Percentiles rank a stretch among this genome's conserved stretches.
Conservation (phyloP, 805 yeast genomes). For the Pichia manshurica region DNA sequence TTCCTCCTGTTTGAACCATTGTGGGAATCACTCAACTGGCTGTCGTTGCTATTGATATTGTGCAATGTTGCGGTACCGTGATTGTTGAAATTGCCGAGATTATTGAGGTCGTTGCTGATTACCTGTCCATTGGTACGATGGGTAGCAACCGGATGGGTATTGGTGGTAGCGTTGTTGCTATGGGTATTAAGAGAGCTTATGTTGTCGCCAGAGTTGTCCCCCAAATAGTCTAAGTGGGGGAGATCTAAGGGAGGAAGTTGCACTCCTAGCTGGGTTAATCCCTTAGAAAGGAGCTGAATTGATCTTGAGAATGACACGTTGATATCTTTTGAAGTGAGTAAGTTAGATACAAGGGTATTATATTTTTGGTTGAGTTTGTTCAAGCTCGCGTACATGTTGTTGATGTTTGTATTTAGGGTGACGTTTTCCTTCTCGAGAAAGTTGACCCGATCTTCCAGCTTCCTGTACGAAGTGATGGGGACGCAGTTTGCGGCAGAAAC, state of each 20-base stretch:
- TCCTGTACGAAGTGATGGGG: slow-evolving; percentile 18
- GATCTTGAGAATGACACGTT: slow-evolving; percentile 54
- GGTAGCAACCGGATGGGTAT: background rate
- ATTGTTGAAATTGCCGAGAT: background rate
- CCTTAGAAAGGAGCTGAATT: slow-evolving; percentile 43
- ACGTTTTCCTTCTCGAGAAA: slow-evolving; percentile 27
- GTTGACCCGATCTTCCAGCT: slow-evolving; percentile 26
- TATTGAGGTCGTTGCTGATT: slow-evolving; percentile 6
- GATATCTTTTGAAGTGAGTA: slow-evolving; percentile 49
- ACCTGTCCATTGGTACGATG: background rate
- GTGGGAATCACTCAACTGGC: background rate
- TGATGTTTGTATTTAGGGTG: slow-evolving; percentile 29
- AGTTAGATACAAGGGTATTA: slow-evolving; percentile 56
- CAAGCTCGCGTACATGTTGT: slow-evolving; percentile 31
- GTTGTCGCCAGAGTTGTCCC: background rate
- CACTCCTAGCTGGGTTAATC: slow-evolving; percentile 54
- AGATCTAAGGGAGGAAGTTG: slow-evolving; percentile 60
- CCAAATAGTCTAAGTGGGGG: slow-evolving; percentile 31
- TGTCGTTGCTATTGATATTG: slow-evolving; percentile 3
- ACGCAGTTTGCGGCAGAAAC: slow-evolving; percentile 4
- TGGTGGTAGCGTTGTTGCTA: background rate
- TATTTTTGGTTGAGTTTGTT: slow-evolving; percentile 49
- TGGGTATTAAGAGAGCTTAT: background rate
- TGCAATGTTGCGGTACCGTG: background rate
- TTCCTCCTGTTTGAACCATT: background rate